These are phyloP conservation scores for Colletotrichum brevisporum DNA, from an alignment of 2,329 filamentous ascomycete species.

Conservation along the genomic window DNA sequence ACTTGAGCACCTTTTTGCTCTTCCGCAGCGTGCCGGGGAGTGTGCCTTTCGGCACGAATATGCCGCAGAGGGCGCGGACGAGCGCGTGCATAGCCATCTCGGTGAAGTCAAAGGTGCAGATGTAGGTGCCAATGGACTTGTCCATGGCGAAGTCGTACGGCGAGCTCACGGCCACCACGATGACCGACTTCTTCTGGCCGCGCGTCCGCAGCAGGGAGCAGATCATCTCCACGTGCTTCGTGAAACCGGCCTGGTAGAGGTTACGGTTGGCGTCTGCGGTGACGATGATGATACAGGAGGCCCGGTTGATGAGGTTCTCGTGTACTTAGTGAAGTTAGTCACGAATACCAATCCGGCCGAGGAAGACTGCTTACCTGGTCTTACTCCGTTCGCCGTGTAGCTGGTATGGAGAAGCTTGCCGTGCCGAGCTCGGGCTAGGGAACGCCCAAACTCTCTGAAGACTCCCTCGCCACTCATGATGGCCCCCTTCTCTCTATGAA, in stretches of 20 bases:
- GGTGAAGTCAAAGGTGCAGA: conserved; percentile 97
- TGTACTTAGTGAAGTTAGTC: conserved; percentile 69
- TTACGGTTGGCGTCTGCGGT: conserved; percentile 96
- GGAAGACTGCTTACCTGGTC: conserved; percentile 67
- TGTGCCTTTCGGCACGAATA: conserved; percentile 72
- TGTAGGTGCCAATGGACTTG: conserved; percentile 88
- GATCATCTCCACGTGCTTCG: conserved; percentile 96
- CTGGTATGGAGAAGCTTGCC: conserved; percentile 93
- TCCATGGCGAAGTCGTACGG: conserved; percentile 98
- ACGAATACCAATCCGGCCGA: background rate
- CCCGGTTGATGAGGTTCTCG: conserved; percentile 90
- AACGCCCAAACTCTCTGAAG: conserved; percentile 89
- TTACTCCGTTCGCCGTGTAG: conserved; percentile 92
- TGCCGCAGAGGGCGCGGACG: conserved; percentile 87
- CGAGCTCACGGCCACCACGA: conserved; percentile 94
- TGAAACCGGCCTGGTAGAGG: conserved; percentile 93
- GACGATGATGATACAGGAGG: conserved; percentile 89
- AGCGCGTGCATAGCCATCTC: conserved; percentile 90
- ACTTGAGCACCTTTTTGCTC: conserved; percentile 88
- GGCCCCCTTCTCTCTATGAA: conserved; percentile 70
- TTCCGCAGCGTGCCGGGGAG: conserved; percentile 84
- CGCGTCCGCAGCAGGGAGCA: conserved; percentile 85
- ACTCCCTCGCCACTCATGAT: conserved; percentile 95
- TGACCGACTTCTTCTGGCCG: conserved; percentile 88
- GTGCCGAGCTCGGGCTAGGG: conserved; percentile 86